These are phyloP conservation scores for Kernera saxatilis DNA, from an alignment of 345 rosid species.

Conservation along the genomic window DNA sequence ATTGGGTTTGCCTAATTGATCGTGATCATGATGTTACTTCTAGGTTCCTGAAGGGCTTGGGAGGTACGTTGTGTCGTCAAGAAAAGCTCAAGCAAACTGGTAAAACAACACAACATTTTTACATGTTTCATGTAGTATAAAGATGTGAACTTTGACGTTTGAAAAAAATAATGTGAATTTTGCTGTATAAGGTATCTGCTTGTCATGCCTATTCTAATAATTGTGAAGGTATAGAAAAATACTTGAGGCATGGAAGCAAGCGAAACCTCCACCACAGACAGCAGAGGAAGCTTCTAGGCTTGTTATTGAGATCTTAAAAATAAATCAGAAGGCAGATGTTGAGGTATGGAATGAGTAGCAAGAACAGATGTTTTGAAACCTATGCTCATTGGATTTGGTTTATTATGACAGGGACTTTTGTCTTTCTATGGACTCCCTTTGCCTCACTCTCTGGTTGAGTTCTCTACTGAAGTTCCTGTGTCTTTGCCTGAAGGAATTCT, in stretches of 20 bases:
- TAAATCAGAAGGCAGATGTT: slow-evolving; percentile 68
- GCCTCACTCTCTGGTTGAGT: slow-evolving; percentile 37
- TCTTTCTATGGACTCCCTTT: slow-evolving; percentile 79
- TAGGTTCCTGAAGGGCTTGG: slow-evolving; percentile 80
- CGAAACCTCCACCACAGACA: slow-evolving; percentile 74
- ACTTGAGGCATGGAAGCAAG: slow-evolving; percentile 71
- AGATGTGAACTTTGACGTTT: slow-evolving; percentile 9
- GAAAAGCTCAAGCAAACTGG: slow-evolving; percentile 90
- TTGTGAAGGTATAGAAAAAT: slow-evolving; percentile 70
- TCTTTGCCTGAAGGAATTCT: slow-evolving; percentile 52
- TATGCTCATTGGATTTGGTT: not conserved
- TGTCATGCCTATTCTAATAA: not conserved
- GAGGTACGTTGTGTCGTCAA: slow-evolving; percentile 63
- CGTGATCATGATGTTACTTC: not conserved
- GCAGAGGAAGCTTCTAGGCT: slow-evolving; percentile 71
- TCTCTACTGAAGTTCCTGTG: slow-evolving; percentile 38
- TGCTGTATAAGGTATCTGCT: not conserved
- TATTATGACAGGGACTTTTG: slow-evolving; percentile 52
- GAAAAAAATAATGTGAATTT: slow-evolving; percentile 11
- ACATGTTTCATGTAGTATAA: not conserved
- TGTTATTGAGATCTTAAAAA: slow-evolving; percentile 46
- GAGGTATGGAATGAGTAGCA: slow-evolving; percentile 43
- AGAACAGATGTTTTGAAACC: not conserved
- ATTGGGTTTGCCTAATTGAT: not conserved
- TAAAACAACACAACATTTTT: slow-evolving; percentile 19